phyloP scores from a whole-genome alignment of 1,284 basidiomycete species.

The Xerocomus amazonicus region DNA sequence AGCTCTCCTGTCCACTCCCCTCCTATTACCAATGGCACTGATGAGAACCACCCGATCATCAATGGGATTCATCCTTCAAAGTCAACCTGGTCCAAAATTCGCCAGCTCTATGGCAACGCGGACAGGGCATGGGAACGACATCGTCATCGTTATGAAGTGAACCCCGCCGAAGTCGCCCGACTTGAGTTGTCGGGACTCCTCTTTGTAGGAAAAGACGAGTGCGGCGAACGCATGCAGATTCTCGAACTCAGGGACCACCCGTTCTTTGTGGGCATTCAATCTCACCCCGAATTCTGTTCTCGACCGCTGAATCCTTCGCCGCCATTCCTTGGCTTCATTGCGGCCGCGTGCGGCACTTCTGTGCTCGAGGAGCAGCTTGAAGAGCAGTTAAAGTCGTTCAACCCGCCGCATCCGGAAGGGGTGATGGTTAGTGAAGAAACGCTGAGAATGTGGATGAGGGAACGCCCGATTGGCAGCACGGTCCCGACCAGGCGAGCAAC shows the following conservation, averaged over 20 bases:
- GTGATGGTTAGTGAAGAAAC: constrained; percentile 48
- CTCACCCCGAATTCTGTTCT: constrained; percentile 98
- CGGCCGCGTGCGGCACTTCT: constrained; percentile 62
- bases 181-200: constrained; percentile 70
- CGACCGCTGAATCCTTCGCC: constrained; percentile 98
- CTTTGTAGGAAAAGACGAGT: constrained; percentile 95
- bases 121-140: constrained; percentile 95
- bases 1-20: constrained; percentile 13
- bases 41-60: constrained; percentile 13
- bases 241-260: constrained; percentile 91
- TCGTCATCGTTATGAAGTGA: constrained; percentile 96
- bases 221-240: constrained; percentile 97
- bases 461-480: constrained; percentile 27
- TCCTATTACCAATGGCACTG: constrained; percentile 6
- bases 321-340: constrained; percentile 94
- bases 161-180: constrained; percentile 80
- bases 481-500: constrained; percentile 24
- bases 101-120: constrained; percentile 84
- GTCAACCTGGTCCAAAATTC: constrained; percentile 62
- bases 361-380: constrained; percentile 77
- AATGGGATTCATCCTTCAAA: constrained; percentile 34
- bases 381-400: constrained; percentile 51
- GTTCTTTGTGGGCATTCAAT: constrained; percentile 93
- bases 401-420: constrained; percentile 49
- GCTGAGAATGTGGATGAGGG: constrained; percentile 35